Evolutionary conservation across 2,329 filamentous ascomycete genomes (phyloP), one percentile per base, ranked within the genome.

Genomic region (Calonectria multiphialidica): DNA sequence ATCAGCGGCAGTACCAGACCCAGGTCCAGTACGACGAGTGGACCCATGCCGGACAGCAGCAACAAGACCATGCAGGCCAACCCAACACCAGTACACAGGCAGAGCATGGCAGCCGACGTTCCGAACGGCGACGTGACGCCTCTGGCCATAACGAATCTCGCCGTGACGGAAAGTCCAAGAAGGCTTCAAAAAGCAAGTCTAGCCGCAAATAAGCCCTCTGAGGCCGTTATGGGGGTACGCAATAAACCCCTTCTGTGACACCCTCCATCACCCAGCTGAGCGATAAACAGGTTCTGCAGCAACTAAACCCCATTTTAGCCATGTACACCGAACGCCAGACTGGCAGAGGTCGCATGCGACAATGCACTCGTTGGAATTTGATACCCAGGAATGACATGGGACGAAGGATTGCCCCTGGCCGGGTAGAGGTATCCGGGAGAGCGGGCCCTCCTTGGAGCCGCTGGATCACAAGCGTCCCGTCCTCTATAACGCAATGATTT

Each of bases 231-330:
- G 30, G 53, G 40, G 25, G 33, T 35, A 62, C 33, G 55, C 30
- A n/a, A n/a, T 28, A 30, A 28, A 49, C 40, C 47, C 57, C 45
- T 59, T 13, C 21, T 33, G 64, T 64, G 57, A 30, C 18, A 23
- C 64, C 42, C 57, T 47, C 13, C 30, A 42, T 49, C 55, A 47
- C 45, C 53, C 47, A 63, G 64, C 64, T 68, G 30, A 64, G 68
- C 47, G 33, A n/a, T 28, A 8, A 28, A 23, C n/a, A 49, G 35
- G 57, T 45, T 10, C 53, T 21, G n/a, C 30, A n/a, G 4, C 18
- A 35, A 6, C 8, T 42, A 7, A 49, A 45, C 44, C 21, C 23
- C 6, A 42, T 47, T 25, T 16, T 21, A 49, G 28, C 42, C 21
- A 47, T 40, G 63, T 37, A 21, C n/a, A n/a, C 18, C 25, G 42